Conservation (phyloP, 225 moss, liverwort and hornwort species). For the Bryoerythrophyllum caledonicum region DNA sequence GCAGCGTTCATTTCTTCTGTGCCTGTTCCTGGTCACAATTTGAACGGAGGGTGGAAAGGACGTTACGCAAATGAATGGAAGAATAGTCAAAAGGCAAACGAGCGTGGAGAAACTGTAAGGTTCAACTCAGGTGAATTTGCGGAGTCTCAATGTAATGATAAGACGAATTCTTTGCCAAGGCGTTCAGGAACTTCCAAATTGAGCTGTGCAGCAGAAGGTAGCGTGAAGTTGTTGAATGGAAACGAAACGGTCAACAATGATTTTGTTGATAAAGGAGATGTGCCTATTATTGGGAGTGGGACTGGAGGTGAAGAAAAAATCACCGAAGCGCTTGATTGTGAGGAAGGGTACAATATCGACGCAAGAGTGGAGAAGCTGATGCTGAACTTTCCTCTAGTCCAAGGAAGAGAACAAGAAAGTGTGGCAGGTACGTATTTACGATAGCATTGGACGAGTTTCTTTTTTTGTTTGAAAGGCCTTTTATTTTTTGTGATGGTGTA, state of each 20-base stretch:
- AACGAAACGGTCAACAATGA: constrained; percentile 5
- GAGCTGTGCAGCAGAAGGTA: constrained; percentile 25
- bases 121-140: constrained; percentile 20
- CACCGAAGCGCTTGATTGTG: constrained; percentile 20
- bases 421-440: constrained; percentile 66
- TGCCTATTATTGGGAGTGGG: not conserved
- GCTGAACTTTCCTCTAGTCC: constrained; percentile 80
- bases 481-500: constrained; percentile 16
- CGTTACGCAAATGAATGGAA: constrained; percentile 42
- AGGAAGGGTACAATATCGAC: constrained; percentile 78
- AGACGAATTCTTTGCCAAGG: constrained; percentile 40
- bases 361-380: constrained; percentile 95
- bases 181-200: constrained; percentile 42
- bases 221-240: constrained; percentile 22
- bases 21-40: constrained; percentile 24
- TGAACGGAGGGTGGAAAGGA: constrained; percentile 28
- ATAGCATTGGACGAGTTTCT: constrained; percentile 5
- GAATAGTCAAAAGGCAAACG: constrained; percentile 23
- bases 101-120: constrained; percentile 28
- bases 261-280: constrained; percentile 1
- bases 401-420: constrained; percentile 89
- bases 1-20: constrained; percentile 19
- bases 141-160: constrained; percentile 48
- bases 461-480: not conserved
- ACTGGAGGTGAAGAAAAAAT: constrained; percentile 3